Evolutionary conservation across 2,329 filamentous ascomycete genomes (phyloP), one percentile per base, ranked within the genome.

Genomic region (Cryphonectria carpinicola): DNA sequence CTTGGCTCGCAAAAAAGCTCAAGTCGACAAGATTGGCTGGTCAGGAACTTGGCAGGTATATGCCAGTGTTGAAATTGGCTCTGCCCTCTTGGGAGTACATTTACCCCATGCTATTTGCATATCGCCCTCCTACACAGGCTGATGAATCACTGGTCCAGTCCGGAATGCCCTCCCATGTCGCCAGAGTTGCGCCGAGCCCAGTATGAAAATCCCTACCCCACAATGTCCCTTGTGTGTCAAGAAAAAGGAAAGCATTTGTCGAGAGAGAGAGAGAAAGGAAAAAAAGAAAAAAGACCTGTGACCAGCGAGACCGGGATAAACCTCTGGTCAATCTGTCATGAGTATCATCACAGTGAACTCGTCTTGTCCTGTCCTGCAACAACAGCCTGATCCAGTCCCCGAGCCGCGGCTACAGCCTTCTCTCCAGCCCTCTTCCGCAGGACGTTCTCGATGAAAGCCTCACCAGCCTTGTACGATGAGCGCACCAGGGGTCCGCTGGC

Each of bases 361-460:
- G 69, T 66, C 61, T 72, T 70, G 32, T 70, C 64, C 19, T 69
- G 67, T 11, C 82, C 82, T 25, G 83, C 71, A 1, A 80, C 80
- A n/a, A 82, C 79, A 0, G 83, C 78, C 73, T 83, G 78, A n/a
- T 78, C 79, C 2, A 85, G 75, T 56, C 78, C 76, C 37, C 71
- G 65, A 10, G 79, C 76, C 1, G 80, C 72, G 3, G 75, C 74
- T 67, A 79, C 75, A 39, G 74, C 76, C 74, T 81, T 85, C 73
- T 82, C 81, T 28, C 83, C 84, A 0, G 85, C 87, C 66, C 94
- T 86, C 88, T 97, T 97, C 82, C 93, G 93, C 72, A 99, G 84
- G 28, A 99, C 95, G 77, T 99, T 99, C 86, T 99, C 96, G 76
- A 99, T 99, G 79, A 99, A 99, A 1, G 94, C 94, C 84, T 99